Evolutionary conservation across 176 grass and related monocot species (phyloP).

Genomic region (Metroxylon sagu): DNA sequence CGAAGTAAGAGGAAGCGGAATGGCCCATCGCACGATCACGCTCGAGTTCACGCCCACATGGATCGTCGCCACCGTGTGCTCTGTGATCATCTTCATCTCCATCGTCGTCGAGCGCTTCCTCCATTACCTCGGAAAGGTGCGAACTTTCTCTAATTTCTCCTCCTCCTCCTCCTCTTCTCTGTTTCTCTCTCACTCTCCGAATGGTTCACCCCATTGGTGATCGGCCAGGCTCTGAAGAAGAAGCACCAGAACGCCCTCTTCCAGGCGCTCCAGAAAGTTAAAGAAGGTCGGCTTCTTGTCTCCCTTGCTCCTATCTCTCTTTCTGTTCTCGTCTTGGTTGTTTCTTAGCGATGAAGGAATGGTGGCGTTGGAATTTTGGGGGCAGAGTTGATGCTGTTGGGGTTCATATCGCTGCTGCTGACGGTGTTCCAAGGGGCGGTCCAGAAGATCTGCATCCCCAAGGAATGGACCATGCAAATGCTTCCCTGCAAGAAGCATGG

Average conservation of each 20-base stretch:
- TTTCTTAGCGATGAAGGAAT: too few relatives aligned
- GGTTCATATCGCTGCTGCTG: conserved; percentile 83
- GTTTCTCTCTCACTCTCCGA: conserved; percentile 3
- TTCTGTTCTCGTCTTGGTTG: too few relatives aligned
- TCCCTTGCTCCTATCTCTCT: background rate
- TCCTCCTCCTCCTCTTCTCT: background rate
- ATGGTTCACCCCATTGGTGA: too few relatives aligned
- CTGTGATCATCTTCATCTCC: conserved; percentile 64
- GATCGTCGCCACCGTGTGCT: conserved; percentile 78
- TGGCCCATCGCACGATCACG: conserved; percentile 2
- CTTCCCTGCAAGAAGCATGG: conserved; percentile 46
- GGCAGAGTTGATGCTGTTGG: conserved; percentile 82
- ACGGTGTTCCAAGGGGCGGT: conserved; percentile 70
- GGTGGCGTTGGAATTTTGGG: background rate
- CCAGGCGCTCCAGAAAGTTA: conserved; percentile 84
- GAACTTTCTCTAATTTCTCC: background rate
- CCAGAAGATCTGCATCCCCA: conserved; percentile 57
- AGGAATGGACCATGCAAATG: conserved; percentile 55
- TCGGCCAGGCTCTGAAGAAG: conserved; percentile 45
- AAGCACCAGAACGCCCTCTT: conserved; percentile 76
- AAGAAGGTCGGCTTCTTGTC: conserved; percentile 46
- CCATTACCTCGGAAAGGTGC: conserved; percentile 83
- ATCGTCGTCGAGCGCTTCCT: conserved; percentile 61
- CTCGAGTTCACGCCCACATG: conserved; percentile 84
- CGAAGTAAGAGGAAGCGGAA: background rate